Percentiles rank a stretch among this genome's conserved stretches.
These are phyloP conservation scores for Teunomyces lycoperdinae DNA, from an alignment of 805 yeast species.

Conservation along the genomic window DNA sequence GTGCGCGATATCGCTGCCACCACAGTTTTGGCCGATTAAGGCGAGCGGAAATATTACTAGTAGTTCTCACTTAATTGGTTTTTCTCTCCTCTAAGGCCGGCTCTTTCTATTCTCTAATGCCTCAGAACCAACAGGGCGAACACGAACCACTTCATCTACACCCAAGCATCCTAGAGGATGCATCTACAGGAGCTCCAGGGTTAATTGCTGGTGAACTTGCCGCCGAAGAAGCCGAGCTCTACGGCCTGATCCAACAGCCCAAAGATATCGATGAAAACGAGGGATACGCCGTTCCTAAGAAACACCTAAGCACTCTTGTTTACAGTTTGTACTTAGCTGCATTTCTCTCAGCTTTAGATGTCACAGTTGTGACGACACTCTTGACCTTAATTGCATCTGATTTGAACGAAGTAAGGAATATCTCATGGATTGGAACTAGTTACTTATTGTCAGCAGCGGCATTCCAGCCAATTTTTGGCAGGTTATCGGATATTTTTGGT, in stretches of 20 bases:
- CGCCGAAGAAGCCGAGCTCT: constrained; percentile 26
- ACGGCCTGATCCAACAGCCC: constrained; percentile 16
- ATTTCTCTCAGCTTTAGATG: constrained; percentile 64
- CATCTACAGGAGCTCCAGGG: constrained; percentile 31
- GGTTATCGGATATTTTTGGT: constrained; percentile 70
- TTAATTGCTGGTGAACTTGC: constrained; percentile 35
- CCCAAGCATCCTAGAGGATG: constrained; percentile 24
- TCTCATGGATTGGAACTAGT: constrained; percentile 74
- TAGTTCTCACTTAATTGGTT: neutral
- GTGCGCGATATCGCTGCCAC: neutral
- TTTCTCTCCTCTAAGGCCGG: neutral
- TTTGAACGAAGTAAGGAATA: constrained; percentile 56
- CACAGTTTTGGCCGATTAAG: neutral
- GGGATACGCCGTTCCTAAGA: constrained; percentile 29
- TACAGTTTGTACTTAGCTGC: constrained; percentile 36
- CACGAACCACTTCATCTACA: neutral
- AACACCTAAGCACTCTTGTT: constrained; percentile 28
- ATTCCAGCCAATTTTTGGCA: constrained; percentile 72
- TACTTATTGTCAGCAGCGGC: constrained; percentile 68
- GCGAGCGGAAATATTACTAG: too few relatives aligned
- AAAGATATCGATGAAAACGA: constrained; percentile 9
- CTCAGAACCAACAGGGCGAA: neutral
- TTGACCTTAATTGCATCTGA: constrained; percentile 68
- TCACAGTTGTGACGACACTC: constrained; percentile 64
- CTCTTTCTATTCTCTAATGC: neutral